Base-by-base conservation (phyloP, 2,329 filamentous ascomycete genomes). In the Sphaerulina populicola region DNA sequence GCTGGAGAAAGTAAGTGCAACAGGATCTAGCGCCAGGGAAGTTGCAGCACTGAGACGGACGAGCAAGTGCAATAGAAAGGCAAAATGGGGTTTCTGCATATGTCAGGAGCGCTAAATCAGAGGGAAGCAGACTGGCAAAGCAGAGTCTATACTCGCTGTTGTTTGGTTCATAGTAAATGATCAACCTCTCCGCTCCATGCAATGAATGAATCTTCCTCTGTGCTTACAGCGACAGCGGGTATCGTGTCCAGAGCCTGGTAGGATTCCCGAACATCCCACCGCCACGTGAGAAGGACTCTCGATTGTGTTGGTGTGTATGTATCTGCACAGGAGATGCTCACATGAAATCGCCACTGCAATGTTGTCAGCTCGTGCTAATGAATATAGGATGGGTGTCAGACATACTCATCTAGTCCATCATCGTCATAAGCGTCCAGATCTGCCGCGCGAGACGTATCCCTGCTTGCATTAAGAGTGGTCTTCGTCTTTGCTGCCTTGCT, bases 401-500 rank as follows among this genome's bases (percentile, higher is more conserved):
- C 88, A 77, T 76, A 88, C 80, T 94, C 91, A 72, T 87, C 91
- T 66, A 88, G 88, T 54, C 68, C 75, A 37, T 88, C 86, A 49
- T 89, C 85, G 29, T 88, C 86, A 65, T 97, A 95, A 43, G 81
- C 75, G 51, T 78, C 80, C n/a, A 80, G 82, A 69, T 97, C 91
- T 12, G 82, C 77, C 44, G 72, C 72, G 57, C 62, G 68, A 63
- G 69, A 71, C 63, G 77, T 68, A 72, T 77, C 72, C 66, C 84
- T 73, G 65, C 71, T 73, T 53, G 86, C 82, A 49, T 86, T 85
- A 44, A 97, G 75, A 6, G 81, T 84, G 14, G 86, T 81, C 82
- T 98, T 98, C 36, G 86, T 94, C 82, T 97, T 97, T 56, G 88
- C 86, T 4, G 90, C 90, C 80, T 97, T 97, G 62, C 77, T 82